Conservation (phyloP, 306 rosid species). For the Hippophae tibetana region DNA sequence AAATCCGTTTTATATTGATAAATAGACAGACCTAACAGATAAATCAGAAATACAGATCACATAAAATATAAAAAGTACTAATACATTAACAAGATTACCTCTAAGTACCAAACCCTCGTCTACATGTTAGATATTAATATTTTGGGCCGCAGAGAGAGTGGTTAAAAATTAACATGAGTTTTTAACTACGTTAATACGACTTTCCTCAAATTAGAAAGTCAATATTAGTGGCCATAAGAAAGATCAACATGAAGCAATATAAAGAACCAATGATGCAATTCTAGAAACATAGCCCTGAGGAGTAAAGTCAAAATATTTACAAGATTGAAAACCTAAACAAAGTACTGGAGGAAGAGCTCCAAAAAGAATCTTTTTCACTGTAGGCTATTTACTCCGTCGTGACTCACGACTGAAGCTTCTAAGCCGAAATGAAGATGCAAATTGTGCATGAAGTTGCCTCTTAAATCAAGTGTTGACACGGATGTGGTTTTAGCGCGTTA, state of each 20-base stretch:
- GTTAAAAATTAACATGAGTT: background rate
- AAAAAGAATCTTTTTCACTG: constrained; percentile 31
- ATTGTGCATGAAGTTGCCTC: constrained; percentile 14
- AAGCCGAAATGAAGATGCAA: constrained; percentile 24
- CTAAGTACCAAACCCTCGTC: too few relatives aligned
- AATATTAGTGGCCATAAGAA: constrained; percentile 9
- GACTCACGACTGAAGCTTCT: constrained; percentile 20
- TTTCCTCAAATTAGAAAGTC: constrained; percentile 11
- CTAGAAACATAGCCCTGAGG: constrained; percentile 34
- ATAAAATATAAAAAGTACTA: too few relatives aligned
- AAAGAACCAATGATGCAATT: constrained; percentile 53
- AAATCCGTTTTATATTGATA: too few relatives aligned
- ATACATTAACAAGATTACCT: too few relatives aligned
- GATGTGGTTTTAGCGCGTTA: too few relatives aligned
- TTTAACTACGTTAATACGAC: background rate
- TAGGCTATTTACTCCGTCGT: constrained; percentile 40
- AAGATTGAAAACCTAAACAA: constrained; percentile 31
- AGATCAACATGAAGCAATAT: constrained; percentile 25
- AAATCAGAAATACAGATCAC: too few relatives aligned
- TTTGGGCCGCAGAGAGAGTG: too few relatives aligned
- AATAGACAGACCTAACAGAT: too few relatives aligned
- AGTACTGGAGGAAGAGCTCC: constrained; percentile 36
- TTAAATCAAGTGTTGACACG: too few relatives aligned
- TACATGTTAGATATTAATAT: too few relatives aligned
- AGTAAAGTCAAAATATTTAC: constrained; percentile 50